Conservation (phyloP, 306 rosid genomes). For the Castanospermum australe region DNA sequence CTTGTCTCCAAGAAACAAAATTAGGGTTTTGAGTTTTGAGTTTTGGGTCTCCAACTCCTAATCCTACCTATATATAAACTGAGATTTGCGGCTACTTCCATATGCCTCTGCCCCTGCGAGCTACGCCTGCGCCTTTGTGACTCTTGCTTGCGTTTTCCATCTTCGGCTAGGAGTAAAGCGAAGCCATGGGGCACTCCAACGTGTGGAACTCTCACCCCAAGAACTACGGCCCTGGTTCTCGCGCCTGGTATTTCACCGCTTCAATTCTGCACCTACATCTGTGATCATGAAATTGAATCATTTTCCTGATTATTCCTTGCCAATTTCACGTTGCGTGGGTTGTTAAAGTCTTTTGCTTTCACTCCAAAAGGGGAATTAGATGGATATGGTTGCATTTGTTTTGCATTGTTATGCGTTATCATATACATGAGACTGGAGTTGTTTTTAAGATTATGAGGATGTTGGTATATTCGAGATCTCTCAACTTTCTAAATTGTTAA, state of each 20-base stretch:
- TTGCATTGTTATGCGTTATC: neutral
- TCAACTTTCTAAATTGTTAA: neutral
- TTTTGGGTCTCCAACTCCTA: too few species aligned
- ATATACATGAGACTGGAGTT: neutral
- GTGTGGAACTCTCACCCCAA: conserved; percentile 97
- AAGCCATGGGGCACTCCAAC: conserved; percentile 86
- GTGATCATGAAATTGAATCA: neutral
- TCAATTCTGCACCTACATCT: neutral
- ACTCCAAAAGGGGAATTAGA: neutral
- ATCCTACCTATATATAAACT: conserved; percentile 1
- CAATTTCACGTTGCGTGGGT: neutral
- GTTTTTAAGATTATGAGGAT: neutral
- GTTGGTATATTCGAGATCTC: neutral
- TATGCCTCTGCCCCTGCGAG: neutral
- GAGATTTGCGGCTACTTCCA: neutral
- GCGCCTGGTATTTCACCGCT: conserved; percentile 59
- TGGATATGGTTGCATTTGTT: neutral
- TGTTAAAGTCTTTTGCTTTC: neutral
- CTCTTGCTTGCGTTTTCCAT: neutral
- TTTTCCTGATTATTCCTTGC: neutral
- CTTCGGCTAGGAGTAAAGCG: neutral
- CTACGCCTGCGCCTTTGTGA: neutral
- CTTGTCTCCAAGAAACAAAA: neutral
- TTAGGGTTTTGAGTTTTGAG: too few species aligned
- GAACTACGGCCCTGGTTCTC: conserved; percentile 94